Evolutionary conservation across 179 eudicot genomes (phyloP), one percentile per base, ranked within the genome.

Genomic region (Vitellaria paradoxa): DNA sequence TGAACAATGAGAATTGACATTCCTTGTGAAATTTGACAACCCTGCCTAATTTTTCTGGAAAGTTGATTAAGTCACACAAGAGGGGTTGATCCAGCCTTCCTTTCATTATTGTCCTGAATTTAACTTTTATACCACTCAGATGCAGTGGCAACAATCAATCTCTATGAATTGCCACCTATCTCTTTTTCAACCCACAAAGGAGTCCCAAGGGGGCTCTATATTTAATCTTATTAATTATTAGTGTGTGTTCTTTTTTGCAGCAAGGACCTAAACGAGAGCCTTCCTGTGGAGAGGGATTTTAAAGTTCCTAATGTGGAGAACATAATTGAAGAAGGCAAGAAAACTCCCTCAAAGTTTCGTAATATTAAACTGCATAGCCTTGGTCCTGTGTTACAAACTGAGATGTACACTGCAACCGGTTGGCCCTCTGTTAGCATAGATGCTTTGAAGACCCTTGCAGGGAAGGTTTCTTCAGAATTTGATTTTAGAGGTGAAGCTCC

Each of bases 401-500:
- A 92, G 65, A 74, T 87, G 76, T 96, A 76, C 84, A 96, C 99
- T 46, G 84, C 89, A 61, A 86, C 90, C 72, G 99, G 99, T 66
- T 96, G 99, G 99, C 99, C 99, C 76, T 96, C 99, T 77, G 81
- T 87, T 42, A 84, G 97, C 81, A 98, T 96, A 76, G 93, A 84
- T 83, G 96, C 90, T 75, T 85, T 96, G 69, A 92, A 90, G 87
- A 84, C 84, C 65, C 89, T 96, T 71, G 91, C 97, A 23, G 98
- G 99, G 84, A 96, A 94, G 84, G 92, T 94, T 52, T 94, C 98
- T 73, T 91, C 93, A 12, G 96, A 89, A 79, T 91, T 82, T 88
- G 98, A 90, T 77, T 83, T 85, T 85, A 50, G 79, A 49, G 89
- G 73, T 75, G 94, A 87, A 71, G 63, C 75, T 72, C 40, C 60